phyloP scores from a whole-genome alignment of 495 filamentous ascomycete genomes.

The Aspergillus taichungensis region DNA sequence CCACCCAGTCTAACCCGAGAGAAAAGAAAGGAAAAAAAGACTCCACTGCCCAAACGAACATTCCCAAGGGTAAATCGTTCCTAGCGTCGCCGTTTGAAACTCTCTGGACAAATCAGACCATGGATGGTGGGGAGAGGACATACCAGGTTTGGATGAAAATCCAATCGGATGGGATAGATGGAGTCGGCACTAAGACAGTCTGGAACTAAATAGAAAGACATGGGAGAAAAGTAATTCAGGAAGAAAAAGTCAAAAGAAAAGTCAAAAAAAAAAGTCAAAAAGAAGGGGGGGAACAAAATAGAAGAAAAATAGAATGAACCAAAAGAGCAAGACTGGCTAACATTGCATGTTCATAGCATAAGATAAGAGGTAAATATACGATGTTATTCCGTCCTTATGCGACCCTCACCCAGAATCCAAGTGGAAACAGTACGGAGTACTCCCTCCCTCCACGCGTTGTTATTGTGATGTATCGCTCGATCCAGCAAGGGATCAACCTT shows the following conservation, averaged over 20 bases:
- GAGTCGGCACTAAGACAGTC: constrained; percentile 2
- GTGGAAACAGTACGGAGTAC: too few relatives aligned
- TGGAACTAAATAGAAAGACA: background rate
- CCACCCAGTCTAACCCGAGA: background rate
- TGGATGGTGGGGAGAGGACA: constrained; percentile 6
- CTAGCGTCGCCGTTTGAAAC: constrained; percentile 32
- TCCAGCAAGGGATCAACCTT: constrained; percentile 6
- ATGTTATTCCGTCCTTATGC: too few relatives aligned
- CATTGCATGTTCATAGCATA: too few relatives aligned
- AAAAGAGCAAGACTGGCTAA: too few relatives aligned
- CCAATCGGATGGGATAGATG: constrained; percentile 13
- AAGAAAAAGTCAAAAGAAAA: constrained; percentile 2
- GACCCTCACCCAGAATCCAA: too few relatives aligned
- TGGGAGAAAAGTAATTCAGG: background rate
- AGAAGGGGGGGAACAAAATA: too few relatives aligned
- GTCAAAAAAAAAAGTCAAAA: background rate
- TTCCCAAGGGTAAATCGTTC: constrained; percentile 22
- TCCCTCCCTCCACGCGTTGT: too few relatives aligned
- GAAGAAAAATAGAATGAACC: too few relatives aligned
- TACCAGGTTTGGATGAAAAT: constrained; percentile 7
- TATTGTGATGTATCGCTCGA: constrained; percentile 2
- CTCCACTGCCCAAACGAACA: constrained; percentile 16
- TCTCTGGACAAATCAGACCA: constrained; percentile 8
- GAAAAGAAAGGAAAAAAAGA: constrained; percentile 5
- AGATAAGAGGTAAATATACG: too few relatives aligned